These are phyloP conservation scores for Pyricularia grisea DNA, from an alignment of 2,329 filamentous ascomycete genomes.

Conservation along the genomic window DNA sequence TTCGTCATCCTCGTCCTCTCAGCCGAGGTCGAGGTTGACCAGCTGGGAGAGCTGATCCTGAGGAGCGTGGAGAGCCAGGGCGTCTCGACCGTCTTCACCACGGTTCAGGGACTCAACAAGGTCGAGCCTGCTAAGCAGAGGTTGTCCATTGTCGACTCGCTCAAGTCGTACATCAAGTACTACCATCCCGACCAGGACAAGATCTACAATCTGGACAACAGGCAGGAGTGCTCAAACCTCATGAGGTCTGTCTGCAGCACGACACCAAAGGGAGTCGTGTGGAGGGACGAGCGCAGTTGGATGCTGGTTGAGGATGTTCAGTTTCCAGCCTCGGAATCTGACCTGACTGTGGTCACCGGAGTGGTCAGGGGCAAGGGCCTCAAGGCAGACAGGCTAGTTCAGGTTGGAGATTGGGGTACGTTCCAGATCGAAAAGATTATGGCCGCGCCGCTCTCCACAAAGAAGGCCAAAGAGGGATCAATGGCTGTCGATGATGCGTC, in stretches of 20 bases:
- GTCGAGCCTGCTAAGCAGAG: slow-evolving; percentile 73
- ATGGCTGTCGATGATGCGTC: slow-evolving; percentile 58
- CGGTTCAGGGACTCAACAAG: slow-evolving; percentile 70
- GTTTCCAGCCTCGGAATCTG: slow-evolving; percentile 53
- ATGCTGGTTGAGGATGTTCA: slow-evolving; percentile 78
- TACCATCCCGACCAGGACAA: slow-evolving; percentile 92
- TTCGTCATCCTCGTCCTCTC: slow-evolving; percentile 85
- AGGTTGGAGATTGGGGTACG: slow-evolving; percentile 88
- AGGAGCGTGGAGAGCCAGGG: slow-evolving; percentile 88
- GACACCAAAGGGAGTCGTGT: slow-evolving; percentile 86
- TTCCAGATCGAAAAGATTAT: slow-evolving; percentile 89
- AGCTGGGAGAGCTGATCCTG: slow-evolving; percentile 74
- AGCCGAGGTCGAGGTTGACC: slow-evolving; percentile 73
- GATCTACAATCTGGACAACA: slow-evolving; percentile 76
- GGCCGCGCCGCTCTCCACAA: slow-evolving; percentile 57
- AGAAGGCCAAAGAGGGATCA: slow-evolving; percentile 52
- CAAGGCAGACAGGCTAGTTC: slow-evolving; percentile 82
- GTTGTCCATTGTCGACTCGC: slow-evolving; percentile 65
- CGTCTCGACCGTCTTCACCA: slow-evolving; percentile 81
- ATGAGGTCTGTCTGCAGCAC: slow-evolving; percentile 87
- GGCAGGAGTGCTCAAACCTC: slow-evolving; percentile 84
- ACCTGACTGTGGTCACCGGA: slow-evolving; percentile 66
- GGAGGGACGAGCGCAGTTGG: slow-evolving; percentile 94
- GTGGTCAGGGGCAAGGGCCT: slow-evolving; percentile 77
- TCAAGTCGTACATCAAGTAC: slow-evolving; percentile 88